Base-by-base conservation (phyloP, 1,139 yeast genomes). In the Arxiozyma slooffiae region DNA sequence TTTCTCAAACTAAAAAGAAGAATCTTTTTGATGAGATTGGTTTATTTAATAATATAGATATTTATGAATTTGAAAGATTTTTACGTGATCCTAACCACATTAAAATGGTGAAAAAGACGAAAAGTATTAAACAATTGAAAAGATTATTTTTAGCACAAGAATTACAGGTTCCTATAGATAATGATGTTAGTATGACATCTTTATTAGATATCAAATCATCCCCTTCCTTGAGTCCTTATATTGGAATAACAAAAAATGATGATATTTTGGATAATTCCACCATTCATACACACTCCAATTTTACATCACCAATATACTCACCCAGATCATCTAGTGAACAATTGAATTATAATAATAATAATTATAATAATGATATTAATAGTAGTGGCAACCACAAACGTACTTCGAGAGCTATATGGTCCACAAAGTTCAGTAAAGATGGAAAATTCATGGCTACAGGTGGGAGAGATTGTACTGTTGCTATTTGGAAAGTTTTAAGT, bases 381-480 rank as follows among this genome's bases (percentile, higher is more conserved):
- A 37, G 48, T 41, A 44, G 40, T 17, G 23, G 38, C 26, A 40
- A 47, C n/a, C 17, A 18, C 5, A 18, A 18, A 16, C 16, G 17
- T 20, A 48, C 40, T n/a, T 38, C 64, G 18, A 71, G 71, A 38
- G 87, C 90, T 18, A 73, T 85, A 4, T 86, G 89, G 78, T 78
- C 81, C 21, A 74, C 87, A 72, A 78, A 80, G 56, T 88, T 89
- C 67, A 81, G 88, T 55, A 69, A 69, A 21, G 96, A 89, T 68
- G 97, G 97, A 8, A 81, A 79, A 63, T 87, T 76, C 62, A 64
- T 89, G 58, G 96, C 96, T 0, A 80, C 86, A 0, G 96, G 92
- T 0, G 95, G 96, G 5, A 78, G 84, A 54, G 89, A 85, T 60
- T 74, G 81, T 3, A 69, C 75, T 1, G 74, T 89, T 38, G 72